phyloP scores from a whole-genome alignment of 495 filamentous ascomycete species.

The Cercophora samala region DNA sequence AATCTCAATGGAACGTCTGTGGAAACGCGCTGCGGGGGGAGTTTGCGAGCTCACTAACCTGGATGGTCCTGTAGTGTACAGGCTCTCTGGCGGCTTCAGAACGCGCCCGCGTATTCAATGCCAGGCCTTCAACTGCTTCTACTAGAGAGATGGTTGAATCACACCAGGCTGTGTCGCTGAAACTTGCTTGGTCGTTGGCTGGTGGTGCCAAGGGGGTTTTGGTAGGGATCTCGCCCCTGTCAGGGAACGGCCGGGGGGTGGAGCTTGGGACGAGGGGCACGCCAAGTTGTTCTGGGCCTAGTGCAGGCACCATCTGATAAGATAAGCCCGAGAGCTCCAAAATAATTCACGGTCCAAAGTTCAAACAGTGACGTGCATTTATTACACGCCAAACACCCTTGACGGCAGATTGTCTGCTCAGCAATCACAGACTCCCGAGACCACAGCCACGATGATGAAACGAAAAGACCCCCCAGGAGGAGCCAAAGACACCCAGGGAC shows the following conservation, averaged over 20 bases:
- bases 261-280: constrained; percentile 7
- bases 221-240: not conserved
- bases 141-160: not conserved
- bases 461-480: constrained; percentile 26
- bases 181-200: constrained; percentile 10
- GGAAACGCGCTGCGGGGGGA: too few relatives aligned
- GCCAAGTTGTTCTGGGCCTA: not conserved
- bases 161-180: not conserved
- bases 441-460: constrained; percentile 14
- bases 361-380: not conserved
- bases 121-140: not conserved
- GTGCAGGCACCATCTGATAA: constrained; percentile 19
- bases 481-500: constrained; percentile 2
- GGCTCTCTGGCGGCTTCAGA: not conserved
- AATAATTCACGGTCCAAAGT: constrained; percentile 9
- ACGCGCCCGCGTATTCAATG: not conserved
- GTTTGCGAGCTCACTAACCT: not conserved
- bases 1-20: not conserved
- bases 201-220: not conserved
- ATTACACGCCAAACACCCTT: not conserved
- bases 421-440: not conserved
- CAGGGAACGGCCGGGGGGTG: not conserved
- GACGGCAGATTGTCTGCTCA: not conserved
- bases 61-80: not conserved
- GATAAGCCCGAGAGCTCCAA: constrained; percentile 32